Evolutionary conservation across 2,329 filamentous ascomycete species (phyloP).

Genomic region (Alternaria sp.): DNA sequence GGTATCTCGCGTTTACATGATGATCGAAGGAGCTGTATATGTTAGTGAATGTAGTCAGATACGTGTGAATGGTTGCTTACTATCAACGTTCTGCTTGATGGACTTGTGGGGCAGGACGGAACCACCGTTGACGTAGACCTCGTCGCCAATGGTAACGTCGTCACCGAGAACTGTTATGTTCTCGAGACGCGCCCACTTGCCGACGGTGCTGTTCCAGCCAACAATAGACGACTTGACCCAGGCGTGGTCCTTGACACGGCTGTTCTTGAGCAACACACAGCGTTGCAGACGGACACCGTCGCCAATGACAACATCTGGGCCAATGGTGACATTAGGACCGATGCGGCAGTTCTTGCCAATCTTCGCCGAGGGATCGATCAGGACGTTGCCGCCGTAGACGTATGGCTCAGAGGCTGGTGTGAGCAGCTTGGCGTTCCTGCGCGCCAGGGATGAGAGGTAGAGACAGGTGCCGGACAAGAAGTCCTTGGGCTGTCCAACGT

Average conservation of each 20-base stretch:
- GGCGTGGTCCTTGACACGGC: slow-evolving; percentile 97
- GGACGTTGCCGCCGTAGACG: slow-evolving; percentile 92
- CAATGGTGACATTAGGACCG: slow-evolving; percentile 95
- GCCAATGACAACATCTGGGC: slow-evolving; percentile 88
- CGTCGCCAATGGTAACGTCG: slow-evolving; percentile 96
- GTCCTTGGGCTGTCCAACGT: slow-evolving; percentile 97
- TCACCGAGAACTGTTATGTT: slow-evolving; percentile 98
- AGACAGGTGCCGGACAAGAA: slow-evolving; percentile 96
- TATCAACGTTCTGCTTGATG: slow-evolving; percentile 96
- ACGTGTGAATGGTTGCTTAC: slow-evolving; percentile 30
- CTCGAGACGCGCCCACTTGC: slow-evolving; percentile 94
- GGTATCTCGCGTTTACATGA: slow-evolving; percentile 52
- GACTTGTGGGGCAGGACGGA: slow-evolving; percentile 97
- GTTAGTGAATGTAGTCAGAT: slow-evolving; percentile 20
- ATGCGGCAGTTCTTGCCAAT: slow-evolving; percentile 99
- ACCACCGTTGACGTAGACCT: slow-evolving; percentile 98
- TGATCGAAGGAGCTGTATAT: slow-evolving; percentile 54
- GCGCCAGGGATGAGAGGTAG: slow-evolving; percentile 91
- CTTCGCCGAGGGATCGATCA: slow-evolving; percentile 93
- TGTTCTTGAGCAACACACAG: slow-evolving; percentile 86
- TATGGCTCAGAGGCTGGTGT: slow-evolving; percentile 77
- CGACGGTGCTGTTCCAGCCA: slow-evolving; percentile 96
- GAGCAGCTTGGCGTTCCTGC: slow-evolving; percentile 87
- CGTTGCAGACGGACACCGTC: slow-evolving; percentile 95
- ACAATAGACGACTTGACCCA: slow-evolving; percentile 99